Evolutionary conservation across 2,329 filamentous ascomycete genomes (phyloP).

Genomic region (Spiromastix sp.): DNA sequence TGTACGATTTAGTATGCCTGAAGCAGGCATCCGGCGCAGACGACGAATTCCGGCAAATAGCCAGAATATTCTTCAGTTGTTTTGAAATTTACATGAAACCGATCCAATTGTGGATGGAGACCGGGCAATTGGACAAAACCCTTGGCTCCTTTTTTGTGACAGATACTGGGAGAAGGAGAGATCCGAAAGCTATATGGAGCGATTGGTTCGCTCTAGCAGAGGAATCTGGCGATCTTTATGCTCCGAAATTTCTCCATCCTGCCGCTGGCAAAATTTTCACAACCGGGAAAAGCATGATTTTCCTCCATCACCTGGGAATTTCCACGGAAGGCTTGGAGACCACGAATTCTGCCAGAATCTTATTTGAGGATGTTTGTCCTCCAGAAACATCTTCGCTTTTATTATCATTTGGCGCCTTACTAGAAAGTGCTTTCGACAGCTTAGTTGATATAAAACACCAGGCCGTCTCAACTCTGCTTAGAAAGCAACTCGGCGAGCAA

Average conservation of each 20-base stretch:
- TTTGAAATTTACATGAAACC: constrained; percentile 73
- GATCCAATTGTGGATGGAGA: constrained; percentile 74
- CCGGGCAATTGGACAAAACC: constrained; percentile 55
- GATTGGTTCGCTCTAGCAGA: constrained; percentile 59
- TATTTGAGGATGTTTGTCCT: constrained; percentile 27
- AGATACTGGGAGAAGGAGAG: constrained; percentile 43
- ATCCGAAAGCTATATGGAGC: constrained; percentile 62
- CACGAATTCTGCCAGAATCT: constrained; percentile 26
- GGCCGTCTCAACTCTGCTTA: constrained; percentile 56
- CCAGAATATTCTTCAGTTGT: constrained; percentile 65
- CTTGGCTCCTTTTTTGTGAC: constrained; percentile 69
- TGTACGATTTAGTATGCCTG: constrained; percentile 60
- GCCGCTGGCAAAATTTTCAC: constrained; percentile 66
- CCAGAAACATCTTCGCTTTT: constrained; percentile 23
- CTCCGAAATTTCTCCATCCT: constrained; percentile 64
- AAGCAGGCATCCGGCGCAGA: constrained; percentile 61
- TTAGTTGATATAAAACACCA: constrained; percentile 70
- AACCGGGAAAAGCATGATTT: constrained; percentile 77
- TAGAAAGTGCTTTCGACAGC: constrained; percentile 58
- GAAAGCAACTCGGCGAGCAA: constrained; percentile 54
- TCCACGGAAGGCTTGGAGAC: constrained; percentile 15
- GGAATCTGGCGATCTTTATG: constrained; percentile 48
- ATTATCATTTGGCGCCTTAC: constrained; percentile 51
- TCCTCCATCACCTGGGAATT: constrained; percentile 61
- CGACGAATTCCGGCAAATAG: constrained; percentile 51